These are phyloP conservation scores for Lactarius psammicola DNA, from an alignment of 768 basidiomycete genomes.

Conservation along the genomic window DNA sequence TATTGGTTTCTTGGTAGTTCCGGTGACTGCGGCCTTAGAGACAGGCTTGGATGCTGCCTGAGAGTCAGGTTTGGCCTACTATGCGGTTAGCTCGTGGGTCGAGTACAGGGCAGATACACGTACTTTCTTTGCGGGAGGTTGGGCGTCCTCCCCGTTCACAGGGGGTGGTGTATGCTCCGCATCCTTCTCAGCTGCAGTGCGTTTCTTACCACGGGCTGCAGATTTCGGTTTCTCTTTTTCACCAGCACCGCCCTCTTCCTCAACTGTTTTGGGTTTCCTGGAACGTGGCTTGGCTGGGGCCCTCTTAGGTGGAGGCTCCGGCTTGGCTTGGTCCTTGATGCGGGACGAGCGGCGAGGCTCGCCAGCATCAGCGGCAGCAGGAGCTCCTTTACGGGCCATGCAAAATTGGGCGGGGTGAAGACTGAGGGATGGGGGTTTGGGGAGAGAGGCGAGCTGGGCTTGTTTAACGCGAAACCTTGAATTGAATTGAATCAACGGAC, in stretches of 20 bases:
- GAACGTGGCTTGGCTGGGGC: conserved; percentile 60
- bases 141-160: conserved; percentile 39
- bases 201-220: conserved; percentile 53
- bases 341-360: conserved; percentile 71
- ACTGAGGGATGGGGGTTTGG: conserved; percentile 28
- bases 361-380: conserved; percentile 42
- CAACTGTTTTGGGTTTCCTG: conserved; percentile 42
- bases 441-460: conserved; percentile 24
- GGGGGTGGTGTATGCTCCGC: conserved; percentile 42
- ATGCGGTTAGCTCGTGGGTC: conserved; percentile 2
- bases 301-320: conserved; percentile 53
- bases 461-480: conserved; percentile 30
- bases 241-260: conserved; percentile 36
- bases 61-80: conserved; percentile 26
- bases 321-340: conserved; percentile 70
- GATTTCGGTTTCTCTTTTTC: conserved; percentile 44
- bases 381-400: conserved; percentile 74
- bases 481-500: conserved; percentile 27
- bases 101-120: conserved; percentile 22
- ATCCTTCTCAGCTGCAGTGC: conserved; percentile 43
- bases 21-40: conserved; percentile 36
- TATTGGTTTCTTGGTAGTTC: conserved; percentile 39
- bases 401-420: conserved; percentile 25
- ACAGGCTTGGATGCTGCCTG: conserved; percentile 35
- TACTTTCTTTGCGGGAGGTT: conserved; percentile 68